Percentiles rank a stretch among this genome's conserved stretches.
Conservation (phyloP, 129 eudicot species). For the Calendula officinalis region DNA sequence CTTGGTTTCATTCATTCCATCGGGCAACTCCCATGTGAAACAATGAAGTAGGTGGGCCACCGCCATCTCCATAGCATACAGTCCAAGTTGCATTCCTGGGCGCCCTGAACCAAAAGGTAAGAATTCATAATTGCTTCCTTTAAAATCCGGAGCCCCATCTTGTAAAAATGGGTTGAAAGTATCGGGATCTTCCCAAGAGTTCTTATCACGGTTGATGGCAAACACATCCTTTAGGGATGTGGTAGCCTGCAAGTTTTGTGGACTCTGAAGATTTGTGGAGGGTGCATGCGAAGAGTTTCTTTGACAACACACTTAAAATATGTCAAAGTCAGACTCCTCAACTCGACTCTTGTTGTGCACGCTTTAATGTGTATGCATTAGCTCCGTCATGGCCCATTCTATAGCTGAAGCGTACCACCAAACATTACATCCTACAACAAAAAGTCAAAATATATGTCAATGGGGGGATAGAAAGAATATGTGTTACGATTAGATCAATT, state of each 20-base stretch:
- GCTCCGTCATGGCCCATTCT: not conserved
- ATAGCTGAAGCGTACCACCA: not conserved
- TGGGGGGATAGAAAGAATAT: no score
- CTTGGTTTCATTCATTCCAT: slow-evolving; percentile 2
- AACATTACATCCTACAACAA: no score
- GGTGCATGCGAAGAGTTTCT: slow-evolving; percentile 4
- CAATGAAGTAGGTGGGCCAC: slow-evolving; percentile 6
- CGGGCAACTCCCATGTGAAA: slow-evolving; percentile 11
- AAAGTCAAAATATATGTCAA: no score
- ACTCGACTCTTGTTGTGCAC: not conserved
- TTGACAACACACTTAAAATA: slow-evolving; percentile 6
- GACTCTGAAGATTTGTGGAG: slow-evolving; percentile 1
- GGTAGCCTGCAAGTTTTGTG: not conserved
- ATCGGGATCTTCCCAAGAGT: slow-evolving; percentile 2
- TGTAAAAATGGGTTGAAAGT: not conserved
- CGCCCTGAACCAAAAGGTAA: no score
- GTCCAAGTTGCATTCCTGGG: not conserved
- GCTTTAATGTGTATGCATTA: not conserved
- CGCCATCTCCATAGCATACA: slow-evolving; percentile 6
- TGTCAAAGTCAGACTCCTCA: not conserved
- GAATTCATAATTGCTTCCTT: no score
- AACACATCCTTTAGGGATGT: slow-evolving; percentile 2
- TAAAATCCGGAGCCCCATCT: no score
- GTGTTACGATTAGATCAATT: no score
- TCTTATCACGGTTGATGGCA: not conserved